Percentiles rank a stretch among this genome's conserved stretches.
Conservation (phyloP, 2,329 filamentous ascomycete genomes). For the Monilinia fructigena region DNA sequence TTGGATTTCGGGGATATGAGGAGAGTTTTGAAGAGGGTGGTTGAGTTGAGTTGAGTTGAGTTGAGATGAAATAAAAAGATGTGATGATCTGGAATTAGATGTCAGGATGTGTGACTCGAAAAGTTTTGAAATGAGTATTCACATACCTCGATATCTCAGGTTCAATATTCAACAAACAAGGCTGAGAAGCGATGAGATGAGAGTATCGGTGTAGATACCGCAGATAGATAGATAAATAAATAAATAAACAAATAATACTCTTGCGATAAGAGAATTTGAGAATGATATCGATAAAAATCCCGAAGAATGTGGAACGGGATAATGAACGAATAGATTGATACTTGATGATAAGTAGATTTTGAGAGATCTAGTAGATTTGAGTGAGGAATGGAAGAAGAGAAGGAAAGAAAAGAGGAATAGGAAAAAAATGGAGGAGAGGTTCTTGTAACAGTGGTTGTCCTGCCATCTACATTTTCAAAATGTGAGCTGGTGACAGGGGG, state of each 20-base stretch:
- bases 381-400: conserved; percentile 11
- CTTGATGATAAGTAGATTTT: neutral
- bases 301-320: neutral
- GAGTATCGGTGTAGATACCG: conserved; percentile 6
- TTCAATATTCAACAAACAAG: neutral
- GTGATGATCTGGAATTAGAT: neutral
- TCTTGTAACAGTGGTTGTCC: conserved; percentile 27
- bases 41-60: neutral
- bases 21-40: neutral
- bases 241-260: too few relatives aligned
- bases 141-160: neutral
- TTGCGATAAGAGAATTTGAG: conserved; percentile 2
- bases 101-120: neutral
- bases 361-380: neutral
- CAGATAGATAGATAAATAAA: too few relatives aligned
- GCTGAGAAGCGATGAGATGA: neutral
- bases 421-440: neutral
- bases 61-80: neutral
- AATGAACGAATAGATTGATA: neutral
- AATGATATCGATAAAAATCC: neutral
- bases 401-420: neutral
- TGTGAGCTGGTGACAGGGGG: conserved; percentile 8
- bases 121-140: neutral
- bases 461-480: conserved; percentile 27
- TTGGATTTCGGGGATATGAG: neutral